These are phyloP conservation scores for Xanthoparmelia taractica DNA, from an alignment of 495 filamentous ascomycete species.

Conservation along the genomic window DNA sequence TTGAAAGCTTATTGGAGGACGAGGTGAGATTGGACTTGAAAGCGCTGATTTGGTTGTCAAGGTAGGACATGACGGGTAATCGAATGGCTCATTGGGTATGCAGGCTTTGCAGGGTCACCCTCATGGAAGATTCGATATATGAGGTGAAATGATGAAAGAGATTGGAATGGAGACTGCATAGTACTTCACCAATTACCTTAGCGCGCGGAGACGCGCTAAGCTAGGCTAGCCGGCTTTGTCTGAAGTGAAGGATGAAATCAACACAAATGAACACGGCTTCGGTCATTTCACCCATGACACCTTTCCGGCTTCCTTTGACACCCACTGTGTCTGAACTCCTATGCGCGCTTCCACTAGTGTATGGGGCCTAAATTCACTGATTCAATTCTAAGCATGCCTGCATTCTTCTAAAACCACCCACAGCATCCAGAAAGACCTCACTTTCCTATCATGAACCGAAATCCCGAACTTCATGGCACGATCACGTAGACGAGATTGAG, in stretches of 20 bases:
- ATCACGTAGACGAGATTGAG: neutral
- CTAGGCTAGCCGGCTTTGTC: constrained; percentile 2
- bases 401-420: neutral
- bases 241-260: neutral
- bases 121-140: neutral
- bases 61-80: constrained; percentile 38
- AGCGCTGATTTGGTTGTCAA: constrained; percentile 42
- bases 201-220: neutral
- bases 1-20: constrained; percentile 41
- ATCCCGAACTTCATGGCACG: constrained; percentile 2
- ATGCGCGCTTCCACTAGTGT: neutral
- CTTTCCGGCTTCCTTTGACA: neutral
- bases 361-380: neutral
- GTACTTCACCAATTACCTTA: neutral
- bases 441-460: neutral
- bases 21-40: constrained; percentile 43
- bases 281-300: neutral
- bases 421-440: neutral
- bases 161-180: neutral
- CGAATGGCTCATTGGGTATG: neutral
- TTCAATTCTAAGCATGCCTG: neutral
- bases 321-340: neutral
- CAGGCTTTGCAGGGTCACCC: neutral
- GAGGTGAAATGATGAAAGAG: neutral
- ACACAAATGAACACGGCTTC: constrained; percentile 1